Evolutionary conservation across 2,329 filamentous ascomycete genomes (phyloP).

Genomic region (Coleophoma cylindrospora): DNA sequence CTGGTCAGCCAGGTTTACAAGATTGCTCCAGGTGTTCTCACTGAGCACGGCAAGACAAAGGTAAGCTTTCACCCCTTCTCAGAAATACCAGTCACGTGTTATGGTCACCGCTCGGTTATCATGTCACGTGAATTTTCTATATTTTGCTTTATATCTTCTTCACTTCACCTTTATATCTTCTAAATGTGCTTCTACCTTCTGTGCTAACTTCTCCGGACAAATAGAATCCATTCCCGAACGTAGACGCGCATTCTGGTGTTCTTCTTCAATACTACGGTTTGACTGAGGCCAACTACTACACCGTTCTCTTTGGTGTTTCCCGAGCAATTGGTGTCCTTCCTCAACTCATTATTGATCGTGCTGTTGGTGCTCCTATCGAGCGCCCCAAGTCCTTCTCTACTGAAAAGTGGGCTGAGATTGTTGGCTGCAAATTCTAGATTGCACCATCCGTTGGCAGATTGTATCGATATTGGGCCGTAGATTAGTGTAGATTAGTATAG

Average conservation of each 20-base stretch:
- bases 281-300: slow-evolving; percentile 99
- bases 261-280: slow-evolving; percentile 99
- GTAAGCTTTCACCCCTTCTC: background rate
- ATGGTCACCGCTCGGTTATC: too few relatives aligned
- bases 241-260: slow-evolving; percentile 97
- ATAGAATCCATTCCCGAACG: slow-evolving; percentile 91
- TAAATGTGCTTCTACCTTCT: background rate
- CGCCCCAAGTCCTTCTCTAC: slow-evolving; percentile 98
- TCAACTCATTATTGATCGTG: slow-evolving; percentile 99
- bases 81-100: slow-evolving; percentile 63
- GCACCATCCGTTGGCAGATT: background rate
- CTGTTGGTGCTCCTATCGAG: slow-evolving; percentile 94
- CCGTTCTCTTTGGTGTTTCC: slow-evolving; percentile 97
- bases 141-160: slow-evolving; percentile 45
- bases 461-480: too few relatives aligned
- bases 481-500: background rate
- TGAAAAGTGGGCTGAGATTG: slow-evolving; percentile 91
- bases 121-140: too few relatives aligned
- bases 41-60: slow-evolving; percentile 99
- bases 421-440: slow-evolving; percentile 76
- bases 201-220: slow-evolving; percentile 37
- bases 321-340: slow-evolving; percentile 97
- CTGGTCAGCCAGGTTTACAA: slow-evolving; percentile 99
- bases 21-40: slow-evolving; percentile 95
- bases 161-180: slow-evolving; percentile 14